Conservation (phyloP, 331 rosid genomes). For the Arachis monticola region DNA sequence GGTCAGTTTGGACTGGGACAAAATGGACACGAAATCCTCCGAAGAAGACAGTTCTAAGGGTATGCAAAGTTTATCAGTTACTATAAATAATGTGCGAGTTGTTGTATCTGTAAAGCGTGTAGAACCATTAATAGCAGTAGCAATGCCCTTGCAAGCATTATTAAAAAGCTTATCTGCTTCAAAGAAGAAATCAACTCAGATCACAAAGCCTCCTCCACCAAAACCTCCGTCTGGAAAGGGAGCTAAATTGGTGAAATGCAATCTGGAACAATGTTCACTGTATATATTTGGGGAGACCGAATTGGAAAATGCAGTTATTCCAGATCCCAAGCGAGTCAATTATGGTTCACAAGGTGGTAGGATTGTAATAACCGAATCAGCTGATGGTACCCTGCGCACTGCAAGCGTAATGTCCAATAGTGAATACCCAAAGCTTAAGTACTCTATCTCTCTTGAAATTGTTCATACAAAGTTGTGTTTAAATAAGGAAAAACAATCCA, state of each 20-base stretch:
- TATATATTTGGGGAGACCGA: slow-evolving; percentile 75
- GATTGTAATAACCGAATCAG: slow-evolving; percentile 60
- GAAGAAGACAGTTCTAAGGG: slow-evolving; percentile 61
- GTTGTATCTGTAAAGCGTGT: slow-evolving; percentile 69
- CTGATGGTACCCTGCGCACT: slow-evolving; percentile 85
- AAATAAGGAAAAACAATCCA: slow-evolving; percentile 86
- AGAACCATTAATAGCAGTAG: slow-evolving; percentile 78
- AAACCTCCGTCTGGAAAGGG: slow-evolving; percentile 77
- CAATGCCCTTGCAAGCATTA: slow-evolving; percentile 74
- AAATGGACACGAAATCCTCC: slow-evolving; percentile 71
- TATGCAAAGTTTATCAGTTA: slow-evolving; percentile 70
- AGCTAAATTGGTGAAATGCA: slow-evolving; percentile 67
- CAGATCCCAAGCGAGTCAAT: slow-evolving; percentile 93
- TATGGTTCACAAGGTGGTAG: slow-evolving; percentile 98
- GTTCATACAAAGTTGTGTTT: slow-evolving; percentile 63
- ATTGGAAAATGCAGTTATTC: slow-evolving; percentile 68
- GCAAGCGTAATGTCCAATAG: slow-evolving; percentile 73
- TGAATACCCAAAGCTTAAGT: slow-evolving; percentile 61
- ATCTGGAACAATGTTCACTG: slow-evolving; percentile 73
- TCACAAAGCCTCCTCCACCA: slow-evolving; percentile 37
- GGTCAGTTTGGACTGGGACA: slow-evolving; percentile 87
- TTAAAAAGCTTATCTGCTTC: slow-evolving; percentile 65
- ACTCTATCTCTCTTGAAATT: slow-evolving; percentile 75
- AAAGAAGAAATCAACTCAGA: slow-evolving; percentile 60
- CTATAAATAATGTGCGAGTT: slow-evolving; percentile 71